Evolutionary conservation across 2,329 filamentous ascomycete genomes (phyloP).

Genomic region (Epichloe typhina): DNA sequence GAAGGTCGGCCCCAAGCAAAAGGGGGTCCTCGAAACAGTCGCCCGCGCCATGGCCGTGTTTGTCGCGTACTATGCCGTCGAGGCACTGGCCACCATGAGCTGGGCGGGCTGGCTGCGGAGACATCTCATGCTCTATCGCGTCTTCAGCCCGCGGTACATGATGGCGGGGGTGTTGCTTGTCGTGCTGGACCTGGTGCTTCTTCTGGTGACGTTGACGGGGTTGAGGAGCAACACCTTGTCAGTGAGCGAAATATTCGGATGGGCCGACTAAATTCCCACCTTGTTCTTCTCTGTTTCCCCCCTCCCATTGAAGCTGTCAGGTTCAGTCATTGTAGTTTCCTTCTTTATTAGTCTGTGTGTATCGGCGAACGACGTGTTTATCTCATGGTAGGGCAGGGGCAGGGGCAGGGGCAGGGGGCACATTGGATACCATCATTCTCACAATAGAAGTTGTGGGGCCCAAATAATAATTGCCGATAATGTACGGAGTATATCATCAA

Average conservation of each 20-base stretch:
- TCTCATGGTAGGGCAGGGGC: too few relatives aligned
- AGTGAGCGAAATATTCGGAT: constrained; percentile 82
- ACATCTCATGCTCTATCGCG: constrained; percentile 92
- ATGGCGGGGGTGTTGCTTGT: constrained; percentile 58
- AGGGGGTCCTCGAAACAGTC: constrained; percentile 51
- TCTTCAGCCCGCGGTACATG: constrained; percentile 89
- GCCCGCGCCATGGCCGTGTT: constrained; percentile 62
- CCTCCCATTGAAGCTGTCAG: neutral
- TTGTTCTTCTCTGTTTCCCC: too few relatives aligned
- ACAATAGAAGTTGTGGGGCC: too few relatives aligned
- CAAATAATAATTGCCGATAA: too few relatives aligned
- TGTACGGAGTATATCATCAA: too few relatives aligned
- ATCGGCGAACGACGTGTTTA: too few relatives aligned
- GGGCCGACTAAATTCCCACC: constrained; percentile 33
- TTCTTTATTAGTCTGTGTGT: too few relatives aligned
- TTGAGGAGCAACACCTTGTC: constrained; percentile 65
- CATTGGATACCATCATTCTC: too few relatives aligned
- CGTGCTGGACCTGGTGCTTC: constrained; percentile 62
- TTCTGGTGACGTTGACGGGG: constrained; percentile 59
- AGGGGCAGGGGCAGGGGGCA: too few relatives aligned
- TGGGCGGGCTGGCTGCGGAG: constrained; percentile 81
- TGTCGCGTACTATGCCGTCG: constrained; percentile 66
- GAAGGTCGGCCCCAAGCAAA: constrained; percentile 71
- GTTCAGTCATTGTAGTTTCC: too few relatives aligned
- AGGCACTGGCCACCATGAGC: constrained; percentile 74